Conservation (phyloP, 345 rosid species). For the Populus nigra region DNA sequence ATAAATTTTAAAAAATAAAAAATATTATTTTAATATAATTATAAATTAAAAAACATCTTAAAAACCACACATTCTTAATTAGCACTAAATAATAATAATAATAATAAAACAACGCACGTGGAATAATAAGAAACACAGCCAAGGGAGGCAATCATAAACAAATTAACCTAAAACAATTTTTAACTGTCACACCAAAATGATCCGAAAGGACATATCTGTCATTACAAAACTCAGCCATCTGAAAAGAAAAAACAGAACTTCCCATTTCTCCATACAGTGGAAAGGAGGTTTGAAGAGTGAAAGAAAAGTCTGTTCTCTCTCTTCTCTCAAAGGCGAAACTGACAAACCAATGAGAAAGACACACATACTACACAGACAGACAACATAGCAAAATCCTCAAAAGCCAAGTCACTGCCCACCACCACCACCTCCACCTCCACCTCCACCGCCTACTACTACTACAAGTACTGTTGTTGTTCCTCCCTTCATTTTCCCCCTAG, state of each 20-base stretch:
- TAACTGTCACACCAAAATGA: not conserved
- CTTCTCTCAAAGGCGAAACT: constrained; percentile 23
- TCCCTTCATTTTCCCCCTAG: no score
- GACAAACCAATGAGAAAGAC: constrained; percentile 43
- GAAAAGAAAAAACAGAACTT: constrained; percentile 5
- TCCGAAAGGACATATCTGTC: constrained; percentile 8
- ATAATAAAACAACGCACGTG: not conserved
- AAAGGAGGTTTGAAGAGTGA: not conserved
- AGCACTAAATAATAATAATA: no score
- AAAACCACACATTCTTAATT: no score
- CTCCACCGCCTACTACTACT: not conserved
- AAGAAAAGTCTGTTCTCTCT: constrained; percentile 5
- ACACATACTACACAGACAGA: constrained; percentile 5
- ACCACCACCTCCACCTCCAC: not conserved
- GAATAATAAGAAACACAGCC: not conserved
- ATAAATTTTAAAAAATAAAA: no score
- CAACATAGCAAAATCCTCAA: constrained; percentile 10
- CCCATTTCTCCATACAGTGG: constrained; percentile 31
- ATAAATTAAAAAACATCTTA: no score
- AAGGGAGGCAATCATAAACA: not conserved
- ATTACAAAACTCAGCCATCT: not conserved
- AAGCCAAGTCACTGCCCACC: not conserved
- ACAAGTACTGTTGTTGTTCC: not conserved
- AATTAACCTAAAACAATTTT: not conserved
- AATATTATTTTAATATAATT: no score